phyloP scores from a whole-genome alignment of 2,329 filamentous ascomycete genomes.

The Trichoderma atrobrunneum region DNA sequence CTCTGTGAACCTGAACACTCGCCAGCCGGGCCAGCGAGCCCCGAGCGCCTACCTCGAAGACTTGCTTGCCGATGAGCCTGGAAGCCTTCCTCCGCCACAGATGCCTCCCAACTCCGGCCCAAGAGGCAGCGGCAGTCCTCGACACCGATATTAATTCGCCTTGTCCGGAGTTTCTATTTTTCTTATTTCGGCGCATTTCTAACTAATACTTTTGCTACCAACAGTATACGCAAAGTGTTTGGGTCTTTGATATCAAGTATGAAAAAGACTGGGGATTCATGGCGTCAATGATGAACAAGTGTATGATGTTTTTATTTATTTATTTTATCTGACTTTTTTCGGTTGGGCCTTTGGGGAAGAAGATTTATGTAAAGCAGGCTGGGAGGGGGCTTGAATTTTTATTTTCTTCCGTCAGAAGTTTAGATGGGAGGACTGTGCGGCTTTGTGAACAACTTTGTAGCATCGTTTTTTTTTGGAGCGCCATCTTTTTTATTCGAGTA shows the following conservation, averaged over 20 bases:
- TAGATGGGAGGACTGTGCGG: not conserved
- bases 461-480: not conserved
- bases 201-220: not conserved
- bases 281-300: slow-evolving; percentile 11
- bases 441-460: not conserved
- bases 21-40: slow-evolving; percentile 64
- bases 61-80: slow-evolving; percentile 72
- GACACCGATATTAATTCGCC: slow-evolving; percentile 29
- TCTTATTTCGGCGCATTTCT: not conserved
- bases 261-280: not conserved
- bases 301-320: not conserved
- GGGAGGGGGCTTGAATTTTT: not conserved
- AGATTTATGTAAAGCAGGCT: not conserved
- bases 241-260: not conserved
- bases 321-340: not conserved
- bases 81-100: slow-evolving; percentile 46
- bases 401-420: not conserved
- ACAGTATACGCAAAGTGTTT: not conserved
- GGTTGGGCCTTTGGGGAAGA: not conserved
- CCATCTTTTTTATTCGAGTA: not conserved
- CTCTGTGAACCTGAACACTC: slow-evolving; percentile 59
- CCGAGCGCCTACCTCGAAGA: slow-evolving; percentile 91
- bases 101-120: slow-evolving; percentile 30
- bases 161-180: not conserved
- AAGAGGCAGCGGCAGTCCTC: slow-evolving; percentile 24